Evolutionary conservation across 2,329 filamentous ascomycete genomes (phyloP).

Genomic region (Beauveria varroae): DNA sequence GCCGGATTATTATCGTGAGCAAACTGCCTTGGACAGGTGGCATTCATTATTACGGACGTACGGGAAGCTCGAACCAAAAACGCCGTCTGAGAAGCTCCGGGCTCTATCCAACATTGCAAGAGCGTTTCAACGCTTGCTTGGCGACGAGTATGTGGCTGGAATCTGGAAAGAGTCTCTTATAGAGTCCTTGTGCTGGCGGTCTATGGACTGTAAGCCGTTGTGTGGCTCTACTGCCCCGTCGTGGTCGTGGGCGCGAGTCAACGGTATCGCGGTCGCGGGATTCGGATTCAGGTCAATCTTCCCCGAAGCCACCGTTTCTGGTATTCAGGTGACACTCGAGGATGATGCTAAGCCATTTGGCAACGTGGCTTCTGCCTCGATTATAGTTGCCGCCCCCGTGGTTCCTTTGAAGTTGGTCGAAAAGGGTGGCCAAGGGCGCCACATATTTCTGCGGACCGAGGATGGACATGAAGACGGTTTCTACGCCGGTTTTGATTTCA

Average conservation of each 20-base stretch:
- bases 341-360: not conserved
- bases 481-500: not conserved
- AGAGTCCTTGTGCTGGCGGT: not conserved
- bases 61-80: not conserved
- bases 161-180: not conserved
- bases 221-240: not conserved
- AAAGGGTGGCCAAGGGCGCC: not conserved
- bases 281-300: not conserved
- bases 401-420: not conserved
- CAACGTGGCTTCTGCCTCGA: not conserved
- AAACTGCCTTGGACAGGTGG: not conserved
- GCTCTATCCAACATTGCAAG: constrained; percentile 1
- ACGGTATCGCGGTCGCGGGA: not conserved
- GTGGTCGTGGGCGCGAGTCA: constrained; percentile 1
- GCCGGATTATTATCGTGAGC: not conserved
- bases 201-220: not conserved
- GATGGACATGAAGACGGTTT: not conserved
- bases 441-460: not conserved
- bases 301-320: not conserved
- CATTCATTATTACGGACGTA: not conserved
- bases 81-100: not conserved
- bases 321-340: not conserved
- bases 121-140: not conserved
- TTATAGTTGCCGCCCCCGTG: not conserved
- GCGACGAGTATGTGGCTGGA: not conserved